Evolutionary conservation across 345 rosid genomes (phyloP).

Genomic region (Isatis tinctoria): DNA sequence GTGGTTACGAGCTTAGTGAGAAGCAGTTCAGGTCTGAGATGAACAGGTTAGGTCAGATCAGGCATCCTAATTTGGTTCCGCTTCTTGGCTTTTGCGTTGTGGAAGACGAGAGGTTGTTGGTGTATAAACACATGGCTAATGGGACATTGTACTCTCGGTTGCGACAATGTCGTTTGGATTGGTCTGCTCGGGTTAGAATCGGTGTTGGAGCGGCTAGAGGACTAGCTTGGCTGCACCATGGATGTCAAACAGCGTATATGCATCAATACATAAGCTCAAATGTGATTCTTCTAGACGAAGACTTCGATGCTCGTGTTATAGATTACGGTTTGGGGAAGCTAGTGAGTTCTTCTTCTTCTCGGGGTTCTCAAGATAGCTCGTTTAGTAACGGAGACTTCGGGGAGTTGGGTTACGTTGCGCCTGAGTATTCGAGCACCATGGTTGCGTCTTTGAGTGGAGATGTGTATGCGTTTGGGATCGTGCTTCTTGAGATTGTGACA

Average conservation of each 20-base stretch:
- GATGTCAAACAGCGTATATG: slow-evolving; percentile 38
- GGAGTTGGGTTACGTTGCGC: slow-evolving; percentile 45
- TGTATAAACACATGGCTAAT: slow-evolving; percentile 47
- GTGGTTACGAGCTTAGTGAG: slow-evolving; percentile 42
- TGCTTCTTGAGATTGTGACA: slow-evolving; percentile 46
- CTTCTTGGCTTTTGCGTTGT: slow-evolving; percentile 55
- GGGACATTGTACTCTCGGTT: slow-evolving; percentile 47
- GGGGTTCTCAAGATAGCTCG: slow-evolving; percentile 43
- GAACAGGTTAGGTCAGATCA: slow-evolving; percentile 47
- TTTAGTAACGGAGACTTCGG: slow-evolving; percentile 42
- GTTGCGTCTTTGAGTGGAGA: slow-evolving; percentile 53
- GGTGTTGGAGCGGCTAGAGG: slow-evolving; percentile 60
- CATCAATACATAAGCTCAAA: slow-evolving; percentile 52
- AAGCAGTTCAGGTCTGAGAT: slow-evolving; percentile 55
- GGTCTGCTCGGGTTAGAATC: slow-evolving; percentile 49
- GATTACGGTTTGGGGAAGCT: slow-evolving; percentile 57
- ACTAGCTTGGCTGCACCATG: slow-evolving; percentile 60
- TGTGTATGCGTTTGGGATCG: slow-evolving; percentile 54
- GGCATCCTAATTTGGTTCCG: slow-evolving; percentile 68
- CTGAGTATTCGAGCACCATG: slow-evolving; percentile 49
- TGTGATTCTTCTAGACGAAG: slow-evolving; percentile 56
- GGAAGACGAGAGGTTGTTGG: slow-evolving; percentile 52
- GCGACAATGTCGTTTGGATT: slow-evolving; percentile 36
- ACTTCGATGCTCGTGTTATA: slow-evolving; percentile 46
- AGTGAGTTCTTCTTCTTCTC: slow-evolving; percentile 16